Evolutionary conservation across 495 filamentous ascomycete species (phyloP), one percentile per base, ranked within the genome.

Genomic region (Xylaria nigripes): DNA sequence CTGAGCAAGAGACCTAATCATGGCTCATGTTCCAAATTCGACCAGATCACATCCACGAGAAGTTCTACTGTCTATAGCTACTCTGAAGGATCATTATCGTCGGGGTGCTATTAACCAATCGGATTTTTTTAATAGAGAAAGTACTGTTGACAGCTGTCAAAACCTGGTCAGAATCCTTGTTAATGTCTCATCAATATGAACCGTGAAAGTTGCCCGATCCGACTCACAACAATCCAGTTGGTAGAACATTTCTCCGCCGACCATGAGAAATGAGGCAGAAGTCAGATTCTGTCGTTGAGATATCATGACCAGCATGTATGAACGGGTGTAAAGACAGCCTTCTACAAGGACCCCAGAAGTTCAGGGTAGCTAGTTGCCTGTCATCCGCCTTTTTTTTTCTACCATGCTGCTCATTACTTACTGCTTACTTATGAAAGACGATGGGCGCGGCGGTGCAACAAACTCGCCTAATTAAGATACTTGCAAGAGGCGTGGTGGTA

Each of bases 361-460:
- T 30, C 32, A 36, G 10, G 32, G 13, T 36, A 36, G 32, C 32
- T 2, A 36, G 27, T 30, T 10, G 10, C 27, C 27, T 30, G 32
- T n/a, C n/a, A n/a, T n/a, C 32, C 10, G 32, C 2, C 32, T 5
- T 36, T 12, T 36, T 5, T 12, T 36, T 36, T 36, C 2, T 12
- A 36, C 15, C n/a, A n/a, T 40, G 36, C 36, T 18, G n/a, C 36
- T 36, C 36, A 40, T 18, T 40, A 18, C n/a, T 29, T 9, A 29
- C 27, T 29, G 27, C 4, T 29, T 16, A 40, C 36, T 40, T 16
- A 1, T 18, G 4, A 3, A 16, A 40, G n/a, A 18, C 18, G 15
- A n/a, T 40, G 36, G 30, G 9, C 29, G 25, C 49, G 25, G 29
- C 25, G 42, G 50, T 42, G 32, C 50, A 53, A 53, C 21, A 46